These are phyloP conservation scores for Plasmodium gaboni DNA, from an alignment of 169 alveolate species.

Conservation along the genomic window DNA sequence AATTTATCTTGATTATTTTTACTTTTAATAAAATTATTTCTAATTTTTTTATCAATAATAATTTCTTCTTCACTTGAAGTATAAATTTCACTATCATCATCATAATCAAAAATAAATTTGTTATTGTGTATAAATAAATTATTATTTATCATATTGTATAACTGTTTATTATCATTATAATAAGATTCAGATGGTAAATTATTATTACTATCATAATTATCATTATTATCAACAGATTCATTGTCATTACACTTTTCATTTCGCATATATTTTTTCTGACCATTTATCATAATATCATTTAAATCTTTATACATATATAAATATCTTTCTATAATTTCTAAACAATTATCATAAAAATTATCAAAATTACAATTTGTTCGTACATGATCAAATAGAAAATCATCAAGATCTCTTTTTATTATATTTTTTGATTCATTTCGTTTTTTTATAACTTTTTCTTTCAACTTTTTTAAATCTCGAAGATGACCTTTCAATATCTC, in stretches of 20 bases:
- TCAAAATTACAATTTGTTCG: conserved; percentile 48
- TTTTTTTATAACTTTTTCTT: conserved; percentile 39
- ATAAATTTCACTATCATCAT: conserved; percentile 68
- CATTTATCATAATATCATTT: conserved; percentile 16
- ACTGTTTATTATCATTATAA: not conserved
- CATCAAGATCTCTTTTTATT: conserved; percentile 12
- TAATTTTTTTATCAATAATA: conserved; percentile 25
- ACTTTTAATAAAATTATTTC: not conserved
- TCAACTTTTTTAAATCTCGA: conserved; percentile 37
- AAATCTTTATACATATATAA: conserved; percentile 46
- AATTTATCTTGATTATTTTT: not conserved
- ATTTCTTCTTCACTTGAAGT: conserved; percentile 77
- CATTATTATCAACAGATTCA: not conserved
- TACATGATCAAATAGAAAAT: conserved; percentile 10
- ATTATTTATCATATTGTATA: conserved; percentile 39
- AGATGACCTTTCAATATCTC: conserved; percentile 36
- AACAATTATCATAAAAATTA: conserved; percentile 59
- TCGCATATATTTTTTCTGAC: not conserved
- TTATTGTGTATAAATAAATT: conserved; percentile 36
- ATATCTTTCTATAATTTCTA: conserved; percentile 48
- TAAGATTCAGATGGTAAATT: not conserved
- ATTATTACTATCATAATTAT: not conserved
- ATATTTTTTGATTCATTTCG: conserved; percentile 20
- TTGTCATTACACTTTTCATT: not conserved
- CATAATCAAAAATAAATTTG: conserved; percentile 65